Percentiles rank a stretch among this genome's conserved stretches.
These are phyloP conservation scores for Mycena olivaceomarginata DNA, from an alignment of 768 basidiomycete species.

Conservation along the genomic window DNA sequence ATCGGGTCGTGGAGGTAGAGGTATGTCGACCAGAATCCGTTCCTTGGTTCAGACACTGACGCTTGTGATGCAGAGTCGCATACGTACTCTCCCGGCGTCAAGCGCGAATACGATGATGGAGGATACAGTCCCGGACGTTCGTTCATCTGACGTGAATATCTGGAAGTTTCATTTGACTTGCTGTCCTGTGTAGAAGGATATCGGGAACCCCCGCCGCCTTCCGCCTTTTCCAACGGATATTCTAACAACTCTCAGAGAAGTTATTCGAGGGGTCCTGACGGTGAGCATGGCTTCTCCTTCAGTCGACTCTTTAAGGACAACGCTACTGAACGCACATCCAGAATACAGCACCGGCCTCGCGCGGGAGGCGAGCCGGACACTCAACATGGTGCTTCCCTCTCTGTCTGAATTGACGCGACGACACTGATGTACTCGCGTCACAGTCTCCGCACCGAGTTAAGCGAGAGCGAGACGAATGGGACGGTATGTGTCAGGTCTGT, in stretches of 20 bases:
- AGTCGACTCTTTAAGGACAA: background rate
- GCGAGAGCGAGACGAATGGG: constrained; percentile 15
- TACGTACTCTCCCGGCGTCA: background rate
- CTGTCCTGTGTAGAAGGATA: background rate
- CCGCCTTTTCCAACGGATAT: background rate
- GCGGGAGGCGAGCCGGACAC: constrained; percentile 9
- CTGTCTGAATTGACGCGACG: no score
- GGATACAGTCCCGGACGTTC: background rate
- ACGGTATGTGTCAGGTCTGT: background rate
- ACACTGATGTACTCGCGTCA: background rate
- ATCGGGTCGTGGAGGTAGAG: no score
- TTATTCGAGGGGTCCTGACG: background rate
- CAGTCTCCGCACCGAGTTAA: constrained; percentile 12
- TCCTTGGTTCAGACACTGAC: background rate
- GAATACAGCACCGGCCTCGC: background rate
- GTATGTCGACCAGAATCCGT: background rate
- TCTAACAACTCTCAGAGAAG: background rate
- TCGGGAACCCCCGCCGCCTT: background rate
- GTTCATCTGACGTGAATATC: background rate
- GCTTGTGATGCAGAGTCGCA: background rate
- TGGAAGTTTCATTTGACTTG: no score
- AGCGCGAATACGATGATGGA: background rate
- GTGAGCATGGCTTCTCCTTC: background rate
- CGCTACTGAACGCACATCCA: background rate
- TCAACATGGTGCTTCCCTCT: constrained; percentile 5